These are phyloP conservation scores for Phytophthora pisi DNA, from an alignment of 352 stramenopile species.

Conservation along the genomic window DNA sequence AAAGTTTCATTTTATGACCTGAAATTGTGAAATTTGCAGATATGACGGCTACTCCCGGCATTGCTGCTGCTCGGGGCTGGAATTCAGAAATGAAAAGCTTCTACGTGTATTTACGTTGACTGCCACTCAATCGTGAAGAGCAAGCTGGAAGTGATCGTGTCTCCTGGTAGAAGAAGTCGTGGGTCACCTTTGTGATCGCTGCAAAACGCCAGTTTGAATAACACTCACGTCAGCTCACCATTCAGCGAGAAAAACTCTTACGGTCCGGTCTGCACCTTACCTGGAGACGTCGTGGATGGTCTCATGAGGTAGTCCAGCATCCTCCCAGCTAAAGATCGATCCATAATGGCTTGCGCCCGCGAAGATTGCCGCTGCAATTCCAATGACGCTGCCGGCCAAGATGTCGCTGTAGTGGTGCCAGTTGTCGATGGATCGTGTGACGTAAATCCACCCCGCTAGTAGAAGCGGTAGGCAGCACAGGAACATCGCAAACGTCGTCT, in stretches of 20 bases:
- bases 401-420: conserved; percentile 80
- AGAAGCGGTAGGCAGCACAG: conserved; percentile 54
- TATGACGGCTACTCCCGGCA: no score
- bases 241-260: neutral
- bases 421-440: conserved; percentile 70
- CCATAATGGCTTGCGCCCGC: conserved; percentile 58
- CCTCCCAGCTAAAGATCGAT: conserved; percentile 53
- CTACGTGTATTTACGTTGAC: neutral
- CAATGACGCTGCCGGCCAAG: conserved; percentile 59
- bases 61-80: no score
- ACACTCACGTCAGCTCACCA: neutral
- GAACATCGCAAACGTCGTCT: conserved; percentile 62
- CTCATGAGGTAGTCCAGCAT: conserved; percentile 49
- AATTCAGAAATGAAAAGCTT: neutral
- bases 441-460: conserved; percentile 57
- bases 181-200: neutral
- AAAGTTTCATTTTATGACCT: no score
- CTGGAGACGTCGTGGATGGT: conserved; percentile 35
- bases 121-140: neutral
- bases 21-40: no score
- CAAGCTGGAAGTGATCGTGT: neutral
- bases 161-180: neutral
- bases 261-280: conserved; percentile 7
- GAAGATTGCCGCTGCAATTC: conserved; percentile 38
- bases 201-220: neutral